A percentile compares a stretch with the other conserved stretches of the same genome.
phyloP scores from a whole-genome alignment of 2,329 filamentous ascomycete species.

The Furcasterigmium sp. region DNA sequence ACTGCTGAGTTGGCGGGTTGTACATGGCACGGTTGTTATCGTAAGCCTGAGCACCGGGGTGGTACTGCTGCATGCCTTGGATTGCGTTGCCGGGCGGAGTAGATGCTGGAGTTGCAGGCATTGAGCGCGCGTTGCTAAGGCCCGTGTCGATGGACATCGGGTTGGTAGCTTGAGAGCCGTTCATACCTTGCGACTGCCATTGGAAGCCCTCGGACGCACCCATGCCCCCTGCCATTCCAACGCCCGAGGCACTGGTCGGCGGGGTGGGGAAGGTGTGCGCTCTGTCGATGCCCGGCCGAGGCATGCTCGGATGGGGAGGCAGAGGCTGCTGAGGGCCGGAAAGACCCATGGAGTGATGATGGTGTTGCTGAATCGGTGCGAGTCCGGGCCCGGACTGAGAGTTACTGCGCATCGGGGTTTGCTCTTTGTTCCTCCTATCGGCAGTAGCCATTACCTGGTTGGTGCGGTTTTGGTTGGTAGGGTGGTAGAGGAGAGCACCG shows the following conservation, averaged over 20 bases:
- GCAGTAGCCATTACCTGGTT: slow-evolving; percentile 84
- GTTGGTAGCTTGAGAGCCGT: slow-evolving; percentile 57
- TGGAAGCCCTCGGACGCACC: slow-evolving; percentile 73
- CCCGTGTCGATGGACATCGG: slow-evolving; percentile 77
- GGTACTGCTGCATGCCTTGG: slow-evolving; percentile 76
- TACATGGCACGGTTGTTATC: slow-evolving; percentile 77
- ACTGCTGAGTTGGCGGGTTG: slow-evolving; percentile 63
- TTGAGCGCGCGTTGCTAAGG: slow-evolving; percentile 73
- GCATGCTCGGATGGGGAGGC: slow-evolving; percentile 64
- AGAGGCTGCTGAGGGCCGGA: slow-evolving; percentile 49
- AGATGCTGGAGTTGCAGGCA: slow-evolving; percentile 86
- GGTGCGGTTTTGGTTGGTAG: slow-evolving; percentile 76
- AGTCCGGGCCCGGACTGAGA: slow-evolving; percentile 44
- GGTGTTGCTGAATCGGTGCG: slow-evolving; percentile 63
- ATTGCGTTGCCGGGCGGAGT: slow-evolving; percentile 77
- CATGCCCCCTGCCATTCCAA: slow-evolving; percentile 64
- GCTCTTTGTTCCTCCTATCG: slow-evolving; percentile 70
- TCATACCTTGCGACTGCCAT: slow-evolving; percentile 64
- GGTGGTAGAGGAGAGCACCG: slow-evolving; percentile 87
- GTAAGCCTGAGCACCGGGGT: slow-evolving; percentile 62
- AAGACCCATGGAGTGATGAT: slow-evolving; percentile 54
- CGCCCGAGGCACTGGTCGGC: slow-evolving; percentile 84
- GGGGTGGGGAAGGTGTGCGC: slow-evolving; percentile 93
- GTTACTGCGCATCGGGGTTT: slow-evolving; percentile 57
- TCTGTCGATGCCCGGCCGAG: slow-evolving; percentile 73